These are phyloP conservation scores for Effrenium voratum DNA, from an alignment of 73 alveolate species.

Conservation along the genomic window DNA sequence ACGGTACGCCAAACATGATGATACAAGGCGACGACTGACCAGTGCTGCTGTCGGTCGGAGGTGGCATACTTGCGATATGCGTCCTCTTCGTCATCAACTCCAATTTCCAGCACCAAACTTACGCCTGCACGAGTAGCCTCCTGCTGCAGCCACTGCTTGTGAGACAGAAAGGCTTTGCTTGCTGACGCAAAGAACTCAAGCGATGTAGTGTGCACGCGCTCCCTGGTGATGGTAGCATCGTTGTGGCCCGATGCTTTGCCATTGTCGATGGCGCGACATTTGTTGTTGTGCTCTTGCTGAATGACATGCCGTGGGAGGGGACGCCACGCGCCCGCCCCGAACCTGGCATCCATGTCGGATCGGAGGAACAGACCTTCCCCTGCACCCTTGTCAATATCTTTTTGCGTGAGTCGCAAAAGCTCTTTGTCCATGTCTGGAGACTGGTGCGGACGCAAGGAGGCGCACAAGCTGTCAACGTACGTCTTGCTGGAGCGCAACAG, in stretches of 20 bases:
- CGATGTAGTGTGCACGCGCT: neutral
- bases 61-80: neutral
- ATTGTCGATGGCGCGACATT: conserved; percentile 4
- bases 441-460: neutral
- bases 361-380: neutral
- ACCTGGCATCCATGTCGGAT: neutral
- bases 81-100: neutral
- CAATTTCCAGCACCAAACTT: neutral
- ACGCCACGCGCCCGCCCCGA: neutral
- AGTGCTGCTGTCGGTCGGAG: neutral
- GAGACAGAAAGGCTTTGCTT: neutral
- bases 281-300: neutral
- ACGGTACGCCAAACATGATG: neutral
- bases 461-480: neutral
- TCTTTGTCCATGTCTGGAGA: neutral
- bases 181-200: neutral
- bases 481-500: neutral
- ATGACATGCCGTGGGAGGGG: neutral
- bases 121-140: neutral
- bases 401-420: neutral
- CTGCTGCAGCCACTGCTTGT: neutral
- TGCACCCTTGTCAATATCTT: neutral
- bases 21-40: neutral
- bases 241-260: neutral
- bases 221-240: neutral